These are phyloP conservation scores for Stephania cephalantha DNA, from an alignment of 164 flowering plant species.

Conservation along the genomic window DNA sequence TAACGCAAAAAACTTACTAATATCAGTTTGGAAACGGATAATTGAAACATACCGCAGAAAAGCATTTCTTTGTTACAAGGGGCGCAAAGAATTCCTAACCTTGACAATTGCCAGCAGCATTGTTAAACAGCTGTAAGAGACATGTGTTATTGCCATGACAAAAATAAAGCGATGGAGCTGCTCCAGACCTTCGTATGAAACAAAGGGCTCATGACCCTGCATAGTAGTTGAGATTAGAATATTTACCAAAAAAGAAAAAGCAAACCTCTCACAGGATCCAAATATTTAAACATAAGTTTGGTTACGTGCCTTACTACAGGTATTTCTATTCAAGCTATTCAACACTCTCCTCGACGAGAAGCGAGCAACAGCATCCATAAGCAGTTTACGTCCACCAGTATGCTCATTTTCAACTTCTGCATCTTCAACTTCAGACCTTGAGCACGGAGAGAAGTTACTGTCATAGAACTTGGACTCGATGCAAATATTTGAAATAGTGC, in stretches of 20 bases:
- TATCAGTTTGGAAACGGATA: neutral
- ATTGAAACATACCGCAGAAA: neutral
- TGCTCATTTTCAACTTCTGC: slow-evolving; percentile 31
- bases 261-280: neutral
- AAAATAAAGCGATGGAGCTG: slow-evolving; percentile 97
- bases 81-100: slow-evolving; percentile 33
- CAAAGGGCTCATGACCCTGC: slow-evolving; percentile 94
- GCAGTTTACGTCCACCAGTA: slow-evolving; percentile 46
- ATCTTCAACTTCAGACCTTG: slow-evolving; percentile 50
- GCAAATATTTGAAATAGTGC: slow-evolving; percentile 81
- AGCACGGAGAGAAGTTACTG: slow-evolving; percentile 73
- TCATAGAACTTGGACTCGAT: slow-evolving; percentile 77
- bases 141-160: slow-evolving; percentile 95
- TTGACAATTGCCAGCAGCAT: slow-evolving; percentile 95
- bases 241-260: neutral
- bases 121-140: slow-evolving; percentile 93
- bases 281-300: neutral
- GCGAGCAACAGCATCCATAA: slow-evolving; percentile 32
- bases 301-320: slow-evolving; percentile 65
- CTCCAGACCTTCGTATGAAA: slow-evolving; percentile 95
- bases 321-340: slow-evolving; percentile 41
- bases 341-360: slow-evolving; percentile 52
- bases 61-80: neutral
- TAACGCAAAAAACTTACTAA: neutral
- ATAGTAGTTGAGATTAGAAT: slow-evolving; percentile 4